Conservation (phyloP, 805 yeast genomes). For the Diddensiella transvaalensis region DNA sequence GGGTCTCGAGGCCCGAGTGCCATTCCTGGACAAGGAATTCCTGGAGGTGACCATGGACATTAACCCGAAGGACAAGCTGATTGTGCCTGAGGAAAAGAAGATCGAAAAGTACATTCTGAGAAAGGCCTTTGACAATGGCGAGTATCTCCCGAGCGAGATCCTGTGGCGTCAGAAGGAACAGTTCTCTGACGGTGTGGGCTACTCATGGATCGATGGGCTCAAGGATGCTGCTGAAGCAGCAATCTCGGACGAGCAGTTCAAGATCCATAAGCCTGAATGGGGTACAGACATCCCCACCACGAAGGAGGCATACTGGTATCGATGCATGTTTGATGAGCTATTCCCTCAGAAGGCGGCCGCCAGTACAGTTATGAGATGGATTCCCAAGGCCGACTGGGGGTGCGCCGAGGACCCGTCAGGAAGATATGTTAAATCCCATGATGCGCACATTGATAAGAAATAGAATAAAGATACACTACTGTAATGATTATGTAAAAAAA, state of each 20-base stretch:
- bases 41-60: conserved; percentile 91
- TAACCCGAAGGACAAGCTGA: conserved; percentile 88
- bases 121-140: conserved; percentile 94
- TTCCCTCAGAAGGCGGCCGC: conserved; percentile 93
- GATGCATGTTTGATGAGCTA: conserved; percentile 90
- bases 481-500: not conserved
- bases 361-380: conserved; percentile 97
- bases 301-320: conserved; percentile 99
- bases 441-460: conserved; percentile 15
- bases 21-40: conserved; percentile 94
- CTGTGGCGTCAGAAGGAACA: conserved; percentile 99
- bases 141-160: conserved; percentile 93
- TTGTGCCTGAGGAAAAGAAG: conserved; percentile 54
- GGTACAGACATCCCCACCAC: conserved; percentile 92
- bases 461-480: not conserved
- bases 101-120: conserved; percentile 96
- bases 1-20: conserved; percentile 99
- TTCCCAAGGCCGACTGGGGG: conserved; percentile 99
- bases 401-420: conserved; percentile 99
- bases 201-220: conserved; percentile 97
- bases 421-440: conserved; percentile 86
- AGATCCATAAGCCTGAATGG: conserved; percentile 93
- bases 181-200: conserved; percentile 99
- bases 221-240: conserved; percentile 90
- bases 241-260: conserved; percentile 86